A percentile compares a stretch with the other conserved stretches of the same genome.
phyloP scores from a whole-genome alignment of 2,329 filamentous ascomycete species.

The Setomelanomma holmii region DNA sequence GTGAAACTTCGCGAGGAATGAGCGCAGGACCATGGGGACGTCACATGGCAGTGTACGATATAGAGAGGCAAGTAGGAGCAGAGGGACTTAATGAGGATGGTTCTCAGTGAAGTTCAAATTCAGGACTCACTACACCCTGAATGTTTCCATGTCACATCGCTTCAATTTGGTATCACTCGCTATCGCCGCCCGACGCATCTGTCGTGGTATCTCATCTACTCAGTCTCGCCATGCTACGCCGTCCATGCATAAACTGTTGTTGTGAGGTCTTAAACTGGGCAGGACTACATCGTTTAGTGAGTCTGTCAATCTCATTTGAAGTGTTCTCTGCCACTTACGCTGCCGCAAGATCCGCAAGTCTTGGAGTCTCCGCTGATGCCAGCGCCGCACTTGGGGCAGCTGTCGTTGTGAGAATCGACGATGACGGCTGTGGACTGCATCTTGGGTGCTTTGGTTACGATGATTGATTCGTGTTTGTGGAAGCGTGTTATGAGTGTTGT shows the following conservation, averaged over 20 bases:
- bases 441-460: conserved; percentile 10
- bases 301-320: too few species aligned
- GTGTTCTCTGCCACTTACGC: too few species aligned
- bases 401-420: conserved; percentile 38
- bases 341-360: conserved; percentile 49
- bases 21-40: neutral
- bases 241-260: neutral
- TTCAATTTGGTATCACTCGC: neutral
- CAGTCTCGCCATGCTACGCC: conserved; percentile 6
- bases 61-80: neutral
- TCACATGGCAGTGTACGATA: neutral
- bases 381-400: conserved; percentile 51
- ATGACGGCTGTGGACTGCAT: conserved; percentile 38
- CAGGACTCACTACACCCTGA: neutral
- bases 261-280: conserved; percentile 26
- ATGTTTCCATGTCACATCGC: neutral
- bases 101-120: too few species aligned
- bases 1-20: neutral
- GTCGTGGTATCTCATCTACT: neutral
- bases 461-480: too few species aligned
- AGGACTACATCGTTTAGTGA: conserved; percentile 21
- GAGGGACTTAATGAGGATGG: too few species aligned
- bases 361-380: conserved; percentile 39
- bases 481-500: too few species aligned
- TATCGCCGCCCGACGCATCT: neutral